These are phyloP conservation scores for Tuber aestivum DNA, from an alignment of 495 filamentous ascomycete genomes.

Conservation along the genomic window DNA sequence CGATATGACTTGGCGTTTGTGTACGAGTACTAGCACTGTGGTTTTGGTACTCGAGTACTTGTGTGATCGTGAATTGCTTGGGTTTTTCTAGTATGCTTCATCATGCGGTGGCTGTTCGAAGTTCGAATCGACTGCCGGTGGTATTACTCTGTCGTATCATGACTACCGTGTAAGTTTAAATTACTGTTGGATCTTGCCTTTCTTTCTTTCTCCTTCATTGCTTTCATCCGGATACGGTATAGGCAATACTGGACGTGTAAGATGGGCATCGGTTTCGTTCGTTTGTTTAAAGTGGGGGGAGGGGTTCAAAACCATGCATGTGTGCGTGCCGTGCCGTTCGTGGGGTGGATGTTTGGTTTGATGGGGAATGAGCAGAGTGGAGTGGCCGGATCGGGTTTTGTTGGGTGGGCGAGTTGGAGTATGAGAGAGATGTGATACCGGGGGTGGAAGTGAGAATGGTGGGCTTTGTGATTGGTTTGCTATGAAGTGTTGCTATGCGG, in stretches of 20 bases:
- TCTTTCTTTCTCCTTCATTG: neutral
- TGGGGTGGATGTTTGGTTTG: neutral
- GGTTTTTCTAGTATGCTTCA: neutral
- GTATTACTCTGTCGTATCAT: neutral
- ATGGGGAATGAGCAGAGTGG: neutral
- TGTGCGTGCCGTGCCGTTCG: neutral
- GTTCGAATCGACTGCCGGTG: no score
- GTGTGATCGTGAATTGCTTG: neutral
- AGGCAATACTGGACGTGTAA: neutral
- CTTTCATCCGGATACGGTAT: neutral
- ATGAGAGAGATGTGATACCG: neutral
- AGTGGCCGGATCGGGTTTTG: neutral
- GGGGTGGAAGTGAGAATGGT: neutral
- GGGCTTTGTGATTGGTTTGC: neutral
- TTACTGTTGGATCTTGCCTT: neutral
- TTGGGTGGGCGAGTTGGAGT: neutral
- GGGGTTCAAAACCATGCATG: neutral
- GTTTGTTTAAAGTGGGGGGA: neutral
- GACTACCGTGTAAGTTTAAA: neutral
- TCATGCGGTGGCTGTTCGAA: neutral
- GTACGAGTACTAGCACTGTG: no score
- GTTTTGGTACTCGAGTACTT: neutral
- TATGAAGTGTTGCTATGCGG: neutral
- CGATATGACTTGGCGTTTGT: neutral
- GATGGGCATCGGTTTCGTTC: neutral